Evolutionary conservation across 306 rosid genomes (phyloP).

Genomic region (Quercus aquifolioides): DNA sequence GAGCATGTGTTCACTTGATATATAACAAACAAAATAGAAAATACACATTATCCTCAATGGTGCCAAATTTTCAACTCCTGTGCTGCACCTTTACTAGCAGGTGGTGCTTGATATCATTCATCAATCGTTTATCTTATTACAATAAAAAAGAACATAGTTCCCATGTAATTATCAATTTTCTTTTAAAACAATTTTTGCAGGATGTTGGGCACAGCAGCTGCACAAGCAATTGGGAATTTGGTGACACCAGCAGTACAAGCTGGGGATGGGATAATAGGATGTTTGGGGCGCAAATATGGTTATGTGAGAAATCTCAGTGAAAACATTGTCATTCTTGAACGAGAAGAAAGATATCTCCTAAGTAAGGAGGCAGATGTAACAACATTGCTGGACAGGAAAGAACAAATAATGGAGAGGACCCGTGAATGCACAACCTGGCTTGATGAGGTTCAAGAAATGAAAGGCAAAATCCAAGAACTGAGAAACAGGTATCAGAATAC

Average conservation of each 20-base stretch:
- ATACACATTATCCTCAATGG: too few relatives aligned
- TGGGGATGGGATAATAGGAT: background rate
- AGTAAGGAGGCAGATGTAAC: background rate
- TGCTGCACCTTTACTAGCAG: too few relatives aligned
- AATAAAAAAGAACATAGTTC: too few relatives aligned
- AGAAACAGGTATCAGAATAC: background rate
- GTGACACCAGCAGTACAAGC: background rate
- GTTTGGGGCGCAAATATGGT: background rate
- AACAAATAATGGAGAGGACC: background rate
- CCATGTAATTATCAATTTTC: too few relatives aligned
- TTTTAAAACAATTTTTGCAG: background rate
- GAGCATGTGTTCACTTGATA: too few relatives aligned
- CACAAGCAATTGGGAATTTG: background rate
- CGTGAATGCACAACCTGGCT: background rate
- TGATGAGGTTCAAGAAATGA: background rate
- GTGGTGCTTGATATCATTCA: too few relatives aligned
- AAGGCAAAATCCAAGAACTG: background rate
- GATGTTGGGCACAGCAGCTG: background rate
- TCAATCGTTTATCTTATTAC: too few relatives aligned
- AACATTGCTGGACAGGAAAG: background rate
- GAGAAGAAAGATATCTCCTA: background rate
- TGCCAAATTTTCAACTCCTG: too few relatives aligned
- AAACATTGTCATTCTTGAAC: background rate
- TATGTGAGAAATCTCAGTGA: background rate
- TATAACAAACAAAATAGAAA: too few relatives aligned